Conservation (phyloP, 495 filamentous ascomycete genomes). For the Neurospora intermedia region DNA sequence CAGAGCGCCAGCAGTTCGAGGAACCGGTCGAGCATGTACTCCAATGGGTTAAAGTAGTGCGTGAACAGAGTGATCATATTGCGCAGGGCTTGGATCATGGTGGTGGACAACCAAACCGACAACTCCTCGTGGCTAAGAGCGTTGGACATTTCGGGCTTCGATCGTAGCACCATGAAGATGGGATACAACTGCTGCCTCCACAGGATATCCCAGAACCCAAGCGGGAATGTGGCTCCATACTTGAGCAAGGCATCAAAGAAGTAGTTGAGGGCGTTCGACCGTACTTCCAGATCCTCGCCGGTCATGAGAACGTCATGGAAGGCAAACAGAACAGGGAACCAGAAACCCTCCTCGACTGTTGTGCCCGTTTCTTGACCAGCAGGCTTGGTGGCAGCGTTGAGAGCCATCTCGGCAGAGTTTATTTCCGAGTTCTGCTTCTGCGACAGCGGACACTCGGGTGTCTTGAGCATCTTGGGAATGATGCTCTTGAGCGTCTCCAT, state of each 20-base stretch:
- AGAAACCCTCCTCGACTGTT: conserved; percentile 90
- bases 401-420: neutral
- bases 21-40: conserved; percentile 95
- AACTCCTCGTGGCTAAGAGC: conserved; percentile 88
- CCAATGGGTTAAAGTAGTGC: conserved; percentile 89
- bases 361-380: conserved; percentile 40
- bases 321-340: conserved; percentile 95
- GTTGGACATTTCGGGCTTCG: conserved; percentile 90
- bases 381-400: conserved; percentile 12
- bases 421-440: conserved; percentile 28
- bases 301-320: conserved; percentile 99
- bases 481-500: conserved; percentile 91
- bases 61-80: conserved; percentile 99
- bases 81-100: conserved; percentile 95
- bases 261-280: conserved; percentile 87
- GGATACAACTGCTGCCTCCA: conserved; percentile 95
- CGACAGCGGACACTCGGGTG: conserved; percentile 89
- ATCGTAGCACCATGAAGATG: conserved; percentile 96
- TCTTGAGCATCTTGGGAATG: conserved; percentile 86
- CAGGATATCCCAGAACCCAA: conserved; percentile 95
- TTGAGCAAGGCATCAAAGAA: conserved; percentile 87
- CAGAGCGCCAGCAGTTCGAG: conserved; percentile 87
- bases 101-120: conserved; percentile 98
- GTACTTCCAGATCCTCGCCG: conserved; percentile 94
- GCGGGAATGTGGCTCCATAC: conserved; percentile 84